Conservation (phyloP, 192 early-diverging fungal genomes). For the Dimargaris cristalligena region DNA sequence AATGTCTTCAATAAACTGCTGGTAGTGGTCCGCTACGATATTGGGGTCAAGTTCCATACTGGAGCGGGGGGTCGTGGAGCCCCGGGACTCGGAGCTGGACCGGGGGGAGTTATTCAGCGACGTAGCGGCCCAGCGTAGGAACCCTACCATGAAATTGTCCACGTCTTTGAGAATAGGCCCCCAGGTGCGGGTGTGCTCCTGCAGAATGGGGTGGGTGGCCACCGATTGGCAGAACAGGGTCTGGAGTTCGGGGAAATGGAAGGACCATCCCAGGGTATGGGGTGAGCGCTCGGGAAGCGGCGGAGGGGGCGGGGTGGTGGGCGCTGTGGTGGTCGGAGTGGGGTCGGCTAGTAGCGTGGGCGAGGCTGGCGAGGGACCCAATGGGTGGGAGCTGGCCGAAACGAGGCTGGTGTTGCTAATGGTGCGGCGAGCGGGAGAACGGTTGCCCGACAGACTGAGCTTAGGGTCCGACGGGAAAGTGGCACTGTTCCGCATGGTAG, state of each 20-base stretch:
- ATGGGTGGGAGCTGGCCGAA: background rate
- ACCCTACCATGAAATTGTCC: constrained; percentile 2
- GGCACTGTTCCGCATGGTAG: too few species aligned
- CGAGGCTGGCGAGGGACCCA: background rate
- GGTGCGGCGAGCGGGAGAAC: constrained; percentile 1
- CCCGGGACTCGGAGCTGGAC: background rate
- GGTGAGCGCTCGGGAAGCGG: constrained; percentile 4
- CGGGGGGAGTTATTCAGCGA: background rate
- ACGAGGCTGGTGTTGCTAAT: constrained; percentile 9
- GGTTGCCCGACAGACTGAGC: background rate
- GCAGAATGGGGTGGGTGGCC: background rate
- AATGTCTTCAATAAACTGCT: background rate
- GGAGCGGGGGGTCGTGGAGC: background rate
- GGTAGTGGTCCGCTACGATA: constrained; percentile 9
- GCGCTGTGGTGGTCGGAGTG: background rate
- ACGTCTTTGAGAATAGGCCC: background rate
- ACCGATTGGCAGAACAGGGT: background rate
- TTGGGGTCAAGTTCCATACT: background rate
- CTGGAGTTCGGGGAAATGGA: background rate
- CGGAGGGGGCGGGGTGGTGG: background rate
- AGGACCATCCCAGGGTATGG: background rate
- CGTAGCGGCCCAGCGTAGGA: background rate
- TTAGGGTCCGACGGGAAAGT: too few species aligned
- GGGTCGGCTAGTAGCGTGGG: background rate
- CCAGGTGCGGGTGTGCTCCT: background rate